These are phyloP conservation scores for Pulveroboletus sp. DNA, from an alignment of 768 basidiomycete species.

Conservation along the genomic window DNA sequence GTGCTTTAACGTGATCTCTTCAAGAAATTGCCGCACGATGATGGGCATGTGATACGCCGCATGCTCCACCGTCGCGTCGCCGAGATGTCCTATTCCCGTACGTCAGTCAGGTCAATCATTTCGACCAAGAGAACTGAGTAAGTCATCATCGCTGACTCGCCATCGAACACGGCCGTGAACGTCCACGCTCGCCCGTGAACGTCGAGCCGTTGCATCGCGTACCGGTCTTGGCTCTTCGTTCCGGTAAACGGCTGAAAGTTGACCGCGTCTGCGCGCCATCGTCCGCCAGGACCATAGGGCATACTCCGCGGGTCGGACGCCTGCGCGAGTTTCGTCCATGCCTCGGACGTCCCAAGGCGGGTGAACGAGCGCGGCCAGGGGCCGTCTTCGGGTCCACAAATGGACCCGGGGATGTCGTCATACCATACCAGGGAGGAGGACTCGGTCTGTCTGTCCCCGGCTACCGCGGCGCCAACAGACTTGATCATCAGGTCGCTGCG, in stretches of 20 bases:
- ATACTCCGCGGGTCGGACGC: conserved; percentile 50
- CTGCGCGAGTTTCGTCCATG: conserved; percentile 49
- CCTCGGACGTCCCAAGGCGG: conserved; percentile 44
- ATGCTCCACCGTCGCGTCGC: conserved; percentile 66
- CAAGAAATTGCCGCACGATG: conserved; percentile 57
- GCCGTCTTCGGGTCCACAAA: conserved; percentile 61
- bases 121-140: neutral
- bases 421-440: conserved; percentile 43
- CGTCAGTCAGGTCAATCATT: conserved; percentile 4
- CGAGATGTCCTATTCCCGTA: conserved; percentile 47
- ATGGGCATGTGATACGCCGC: conserved; percentile 66
- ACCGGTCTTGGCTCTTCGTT: conserved; percentile 59
- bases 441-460: conserved; percentile 10
- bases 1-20: conserved; percentile 37
- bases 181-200: conserved; percentile 56
- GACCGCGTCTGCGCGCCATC: conserved; percentile 51
- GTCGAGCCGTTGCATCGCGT: conserved; percentile 53
- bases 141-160: conserved; percentile 34
- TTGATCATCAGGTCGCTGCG: conserved; percentile 13
- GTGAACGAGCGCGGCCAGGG: conserved; percentile 62
- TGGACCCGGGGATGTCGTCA: conserved; percentile 59
- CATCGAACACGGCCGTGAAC: conserved; percentile 70
- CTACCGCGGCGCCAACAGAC: conserved; percentile 15
- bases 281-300: conserved; percentile 34
- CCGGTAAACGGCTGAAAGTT: conserved; percentile 63